These are phyloP conservation scores for Flaveria bidentis DNA, from an alignment of 129 eudicot genomes.

Conservation along the genomic window DNA sequence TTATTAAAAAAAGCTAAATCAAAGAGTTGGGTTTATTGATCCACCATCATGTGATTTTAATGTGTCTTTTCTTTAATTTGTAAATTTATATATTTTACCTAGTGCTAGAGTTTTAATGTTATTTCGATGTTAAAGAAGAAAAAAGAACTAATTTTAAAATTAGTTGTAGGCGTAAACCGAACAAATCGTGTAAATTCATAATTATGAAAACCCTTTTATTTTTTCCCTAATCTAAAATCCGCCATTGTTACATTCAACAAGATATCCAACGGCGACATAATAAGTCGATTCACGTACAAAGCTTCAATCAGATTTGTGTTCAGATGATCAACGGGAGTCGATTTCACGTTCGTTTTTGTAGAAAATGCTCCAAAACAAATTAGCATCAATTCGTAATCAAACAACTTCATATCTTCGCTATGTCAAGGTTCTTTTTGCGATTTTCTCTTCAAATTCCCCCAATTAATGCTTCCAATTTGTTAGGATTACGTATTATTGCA, in stretches of 20 bases:
- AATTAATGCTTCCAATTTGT: constrained; percentile 16
- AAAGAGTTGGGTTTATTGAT: too few relatives aligned
- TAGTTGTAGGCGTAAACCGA: too few relatives aligned
- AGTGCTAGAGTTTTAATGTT: too few relatives aligned
- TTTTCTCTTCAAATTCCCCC: constrained; percentile 4
- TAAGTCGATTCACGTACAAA: not conserved
- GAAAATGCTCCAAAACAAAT: constrained; percentile 50
- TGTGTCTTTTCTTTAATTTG: too few relatives aligned
- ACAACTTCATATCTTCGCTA: constrained; percentile 33
- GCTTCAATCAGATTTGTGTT: constrained; percentile 1
- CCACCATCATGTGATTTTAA: too few relatives aligned
- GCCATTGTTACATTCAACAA: constrained; percentile 2
- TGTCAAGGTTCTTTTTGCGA: constrained; percentile 50
- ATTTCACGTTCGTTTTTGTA: constrained; percentile 19
- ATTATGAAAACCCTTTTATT: too few relatives aligned
- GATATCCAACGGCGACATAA: too few relatives aligned
- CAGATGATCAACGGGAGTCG: constrained; percentile 33
- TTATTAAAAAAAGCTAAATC: too few relatives aligned
- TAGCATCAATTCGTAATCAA: constrained; percentile 22
- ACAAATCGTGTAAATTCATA: too few relatives aligned
- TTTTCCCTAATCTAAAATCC: not conserved
- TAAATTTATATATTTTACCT: too few relatives aligned
- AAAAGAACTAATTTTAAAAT: too few relatives aligned
- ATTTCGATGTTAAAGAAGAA: too few relatives aligned
- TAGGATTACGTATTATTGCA: constrained; percentile 3